Percentiles rank a stretch among this genome's conserved stretches.
These are phyloP conservation scores for Zopfia rhizophila DNA, from an alignment of 2,329 filamentous ascomycete genomes.

Conservation along the genomic window DNA sequence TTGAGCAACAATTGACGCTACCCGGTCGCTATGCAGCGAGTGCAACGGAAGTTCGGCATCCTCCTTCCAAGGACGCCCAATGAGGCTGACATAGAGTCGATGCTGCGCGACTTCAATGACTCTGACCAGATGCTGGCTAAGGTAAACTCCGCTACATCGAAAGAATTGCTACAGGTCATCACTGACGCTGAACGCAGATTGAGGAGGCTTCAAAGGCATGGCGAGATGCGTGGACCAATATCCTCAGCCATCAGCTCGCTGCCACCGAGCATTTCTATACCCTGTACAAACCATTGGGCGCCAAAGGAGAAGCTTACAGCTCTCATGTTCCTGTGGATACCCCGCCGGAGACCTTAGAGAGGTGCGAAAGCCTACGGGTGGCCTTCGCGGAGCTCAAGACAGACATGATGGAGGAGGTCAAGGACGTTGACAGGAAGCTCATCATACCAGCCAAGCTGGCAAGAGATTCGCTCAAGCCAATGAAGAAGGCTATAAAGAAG, in stretches of 20 bases:
- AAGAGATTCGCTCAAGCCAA: slow-evolving; percentile 73
- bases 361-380: slow-evolving; percentile 72
- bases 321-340: slow-evolving; percentile 67
- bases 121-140: slow-evolving; percentile 78
- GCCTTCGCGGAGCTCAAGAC: slow-evolving; percentile 76
- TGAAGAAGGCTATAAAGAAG: slow-evolving; percentile 87
- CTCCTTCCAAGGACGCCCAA: slow-evolving; percentile 77
- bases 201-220: slow-evolving; percentile 79
- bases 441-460: slow-evolving; percentile 76
- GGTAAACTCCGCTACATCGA: slow-evolving; percentile 58
- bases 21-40: slow-evolving; percentile 75
- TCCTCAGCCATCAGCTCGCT: slow-evolving; percentile 74
- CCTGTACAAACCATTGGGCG: slow-evolving; percentile 80
- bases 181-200: slow-evolving; percentile 62
- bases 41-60: slow-evolving; percentile 79
- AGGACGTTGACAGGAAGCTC: slow-evolving; percentile 74
- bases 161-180: slow-evolving; percentile 13
- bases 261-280: slow-evolving; percentile 74
- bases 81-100: slow-evolving; percentile 77
- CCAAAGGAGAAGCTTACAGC: slow-evolving; percentile 64
- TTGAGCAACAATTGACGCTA: slow-evolving; percentile 41
- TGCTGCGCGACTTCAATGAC: slow-evolving; percentile 83
- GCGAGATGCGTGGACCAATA: slow-evolving; percentile 80
- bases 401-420: slow-evolving; percentile 77
- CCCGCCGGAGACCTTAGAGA: slow-evolving; percentile 69